These are phyloP conservation scores for Diutina siamensis DNA, from an alignment of 1,139 yeast genomes.

Conservation along the genomic window DNA sequence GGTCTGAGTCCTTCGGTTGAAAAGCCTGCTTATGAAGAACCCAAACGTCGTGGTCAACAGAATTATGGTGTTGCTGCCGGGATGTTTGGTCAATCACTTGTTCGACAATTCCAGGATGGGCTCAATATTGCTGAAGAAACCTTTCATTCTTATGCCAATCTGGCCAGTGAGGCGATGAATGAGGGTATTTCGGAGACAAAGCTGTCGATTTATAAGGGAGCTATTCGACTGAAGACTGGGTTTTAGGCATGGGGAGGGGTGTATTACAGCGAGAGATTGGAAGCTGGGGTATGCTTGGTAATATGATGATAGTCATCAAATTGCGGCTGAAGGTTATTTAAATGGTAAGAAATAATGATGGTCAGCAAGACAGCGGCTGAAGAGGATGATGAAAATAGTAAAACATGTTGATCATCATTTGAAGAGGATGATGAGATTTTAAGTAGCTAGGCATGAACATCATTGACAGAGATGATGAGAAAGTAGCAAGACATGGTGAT, in stretches of 20 bases:
- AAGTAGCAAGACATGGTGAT: too few relatives aligned
- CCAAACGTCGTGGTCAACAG: conserved; percentile 26
- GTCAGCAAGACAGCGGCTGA: too few relatives aligned
- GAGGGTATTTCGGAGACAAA: conserved; percentile 42
- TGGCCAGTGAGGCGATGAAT: conserved; percentile 40
- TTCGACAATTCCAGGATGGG: conserved; percentile 40
- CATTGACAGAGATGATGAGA: too few relatives aligned
- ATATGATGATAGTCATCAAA: too few relatives aligned
- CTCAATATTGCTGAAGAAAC: conserved; percentile 44
- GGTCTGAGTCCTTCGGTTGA: conserved; percentile 7
- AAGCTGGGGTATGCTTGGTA: too few relatives aligned
- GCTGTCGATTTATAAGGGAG: conserved; percentile 38
- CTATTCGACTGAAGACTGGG: conserved; percentile 45
- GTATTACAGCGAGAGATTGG: background rate
- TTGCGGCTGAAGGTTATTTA: too few relatives aligned
- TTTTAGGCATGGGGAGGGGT: conserved; percentile 21
- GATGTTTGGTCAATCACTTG: conserved; percentile 25
- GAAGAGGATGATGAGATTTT: too few relatives aligned
- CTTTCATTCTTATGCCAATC: conserved; percentile 46
- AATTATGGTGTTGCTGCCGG: conserved; percentile 17
- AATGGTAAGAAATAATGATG: too few relatives aligned
- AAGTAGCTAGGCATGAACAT: too few relatives aligned
- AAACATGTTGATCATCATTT: too few relatives aligned
- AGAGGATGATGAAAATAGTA: too few relatives aligned
- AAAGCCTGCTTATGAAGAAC: conserved; percentile 35